These are phyloP conservation scores for Licmophora abbreviata DNA, from an alignment of 108 stramenopile genomes.

Conservation along the genomic window DNA sequence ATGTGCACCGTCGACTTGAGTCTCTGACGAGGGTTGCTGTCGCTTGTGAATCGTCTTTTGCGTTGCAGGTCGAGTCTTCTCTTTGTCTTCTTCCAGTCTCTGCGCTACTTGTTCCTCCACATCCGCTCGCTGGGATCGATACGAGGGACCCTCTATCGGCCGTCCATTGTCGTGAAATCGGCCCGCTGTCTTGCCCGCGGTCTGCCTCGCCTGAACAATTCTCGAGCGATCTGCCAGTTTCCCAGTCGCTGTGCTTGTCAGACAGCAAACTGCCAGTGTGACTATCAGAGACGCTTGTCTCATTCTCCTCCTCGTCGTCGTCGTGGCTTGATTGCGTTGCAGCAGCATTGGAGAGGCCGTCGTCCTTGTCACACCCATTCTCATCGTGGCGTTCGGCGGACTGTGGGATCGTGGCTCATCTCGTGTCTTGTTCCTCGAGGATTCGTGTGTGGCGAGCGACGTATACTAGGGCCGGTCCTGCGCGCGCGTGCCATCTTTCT, in stretches of 20 bases:
- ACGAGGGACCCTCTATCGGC: constrained; percentile 51
- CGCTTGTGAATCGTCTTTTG: constrained; percentile 12
- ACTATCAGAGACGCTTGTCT: not conserved
- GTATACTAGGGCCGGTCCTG: too few relatives aligned
- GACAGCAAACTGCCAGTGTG: not conserved
- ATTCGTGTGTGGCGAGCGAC: too few relatives aligned
- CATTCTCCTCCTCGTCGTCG: too few relatives aligned
- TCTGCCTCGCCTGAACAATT: constrained; percentile 53
- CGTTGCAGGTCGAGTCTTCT: constrained; percentile 9
- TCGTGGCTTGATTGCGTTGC: too few relatives aligned
- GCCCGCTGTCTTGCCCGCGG: constrained; percentile 29
- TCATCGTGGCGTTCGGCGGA: too few relatives aligned
- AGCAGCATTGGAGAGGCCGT: too few relatives aligned
- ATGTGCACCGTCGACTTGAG: not conserved
- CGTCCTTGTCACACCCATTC: too few relatives aligned
- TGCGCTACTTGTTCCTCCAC: constrained; percentile 4
- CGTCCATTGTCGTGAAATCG: constrained; percentile 43
- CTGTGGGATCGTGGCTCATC: too few relatives aligned
- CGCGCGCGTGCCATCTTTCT: too few relatives aligned
- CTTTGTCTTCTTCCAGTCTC: constrained; percentile 5
- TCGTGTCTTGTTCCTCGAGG: too few relatives aligned
- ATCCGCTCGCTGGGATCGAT: constrained; percentile 20
- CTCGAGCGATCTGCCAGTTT: constrained; percentile 81
- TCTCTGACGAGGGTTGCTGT: too few relatives aligned
- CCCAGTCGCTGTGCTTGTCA: constrained; percentile 9